phyloP scores from a whole-genome alignment of 2,329 filamentous ascomycete genomes.

The Raffaelea arxii region DNA sequence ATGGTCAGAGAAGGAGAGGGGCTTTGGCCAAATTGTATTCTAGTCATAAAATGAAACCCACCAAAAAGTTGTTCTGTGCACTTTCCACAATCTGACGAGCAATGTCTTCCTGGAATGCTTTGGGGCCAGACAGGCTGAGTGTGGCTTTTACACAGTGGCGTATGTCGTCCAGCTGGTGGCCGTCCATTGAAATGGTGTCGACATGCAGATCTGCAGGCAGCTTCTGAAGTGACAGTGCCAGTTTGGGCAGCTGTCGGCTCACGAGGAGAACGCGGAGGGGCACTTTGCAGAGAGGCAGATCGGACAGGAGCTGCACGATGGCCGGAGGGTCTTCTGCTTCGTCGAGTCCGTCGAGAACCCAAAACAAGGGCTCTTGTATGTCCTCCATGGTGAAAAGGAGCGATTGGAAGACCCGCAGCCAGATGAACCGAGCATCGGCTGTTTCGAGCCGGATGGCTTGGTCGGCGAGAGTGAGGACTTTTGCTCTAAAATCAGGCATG shows the following conservation, averaged over 20 bases:
- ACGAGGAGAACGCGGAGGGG: neutral
- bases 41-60: neutral
- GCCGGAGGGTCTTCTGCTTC: neutral
- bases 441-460: neutral
- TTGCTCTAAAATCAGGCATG: neutral
- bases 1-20: too few relatives aligned
- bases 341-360: slow-evolving; percentile 6
- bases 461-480: neutral
- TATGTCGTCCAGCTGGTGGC: neutral
- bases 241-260: neutral
- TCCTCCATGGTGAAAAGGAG: neutral
- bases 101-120: neutral
- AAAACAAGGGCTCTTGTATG: neutral
- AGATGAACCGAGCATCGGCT: neutral
- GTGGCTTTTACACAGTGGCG: neutral
- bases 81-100: neutral
- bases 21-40: too few relatives aligned
- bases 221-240: neutral
- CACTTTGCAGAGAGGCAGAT: neutral
- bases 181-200: neutral
- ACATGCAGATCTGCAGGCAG: neutral
- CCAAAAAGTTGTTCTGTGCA: neutral
- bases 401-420: neutral
- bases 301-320: neutral
- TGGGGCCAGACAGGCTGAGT: neutral